A percentile compares a stretch with the other conserved stretches of the same genome.
phyloP scores from a whole-genome alignment of 2,329 filamentous ascomycete species.

The Fonsecaea pugnacius region DNA sequence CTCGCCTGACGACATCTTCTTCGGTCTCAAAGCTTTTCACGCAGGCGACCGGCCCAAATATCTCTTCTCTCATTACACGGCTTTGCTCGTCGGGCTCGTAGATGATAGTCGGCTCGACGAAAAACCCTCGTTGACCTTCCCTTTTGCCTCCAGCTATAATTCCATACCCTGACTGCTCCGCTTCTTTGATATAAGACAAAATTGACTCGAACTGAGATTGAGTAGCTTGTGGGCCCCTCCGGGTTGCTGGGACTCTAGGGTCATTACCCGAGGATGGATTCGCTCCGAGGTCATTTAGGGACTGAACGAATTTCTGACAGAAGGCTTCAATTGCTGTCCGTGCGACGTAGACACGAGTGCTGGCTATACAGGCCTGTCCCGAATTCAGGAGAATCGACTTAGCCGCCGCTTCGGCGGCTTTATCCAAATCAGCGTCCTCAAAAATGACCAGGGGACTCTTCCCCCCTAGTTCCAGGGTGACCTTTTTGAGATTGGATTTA shows the following conservation, averaged over 20 bases:
- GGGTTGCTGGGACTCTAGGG: slow-evolving; percentile 50
- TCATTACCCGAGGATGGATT: slow-evolving; percentile 11
- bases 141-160: slow-evolving; percentile 42
- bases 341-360: slow-evolving; percentile 62
- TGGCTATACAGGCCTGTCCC: slow-evolving; percentile 58
- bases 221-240: slow-evolving; percentile 68
- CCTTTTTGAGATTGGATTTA: slow-evolving; percentile 43
- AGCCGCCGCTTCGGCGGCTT: slow-evolving; percentile 54
- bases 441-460: slow-evolving; percentile 45
- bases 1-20: slow-evolving; percentile 61
- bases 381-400: slow-evolving; percentile 62
- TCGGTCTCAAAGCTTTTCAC: slow-evolving; percentile 65
- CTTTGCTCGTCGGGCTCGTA: slow-evolving; percentile 60
- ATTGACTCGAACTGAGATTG: slow-evolving; percentile 66
- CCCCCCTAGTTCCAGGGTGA: slow-evolving; percentile 44
- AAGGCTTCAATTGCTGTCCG: slow-evolving; percentile 57
- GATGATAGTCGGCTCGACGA: slow-evolving; percentile 65
- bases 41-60: slow-evolving; percentile 68
- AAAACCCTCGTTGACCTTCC: slow-evolving; percentile 67
- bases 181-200: slow-evolving; percentile 60
- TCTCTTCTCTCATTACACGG: slow-evolving; percentile 63
- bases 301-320: slow-evolving; percentile 45
- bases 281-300: background rate
- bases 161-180: slow-evolving; percentile 57
- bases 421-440: slow-evolving; percentile 42